Conservation (phyloP, 192 early-diverging fungal species). For the Entomortierella lignicola region DNA sequence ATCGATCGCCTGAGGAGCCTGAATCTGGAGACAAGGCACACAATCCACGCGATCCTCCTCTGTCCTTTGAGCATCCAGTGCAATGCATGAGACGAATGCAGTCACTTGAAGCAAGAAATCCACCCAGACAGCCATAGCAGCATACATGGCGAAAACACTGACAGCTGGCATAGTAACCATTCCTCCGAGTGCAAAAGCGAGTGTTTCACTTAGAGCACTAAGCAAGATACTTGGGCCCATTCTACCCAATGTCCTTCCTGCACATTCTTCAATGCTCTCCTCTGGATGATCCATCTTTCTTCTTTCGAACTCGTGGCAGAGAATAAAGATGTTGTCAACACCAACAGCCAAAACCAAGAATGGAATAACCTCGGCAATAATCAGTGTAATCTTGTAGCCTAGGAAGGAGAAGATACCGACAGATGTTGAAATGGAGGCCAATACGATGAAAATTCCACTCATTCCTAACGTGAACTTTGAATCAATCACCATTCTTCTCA, state of each 20-base stretch:
- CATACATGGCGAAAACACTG: conserved; percentile 74
- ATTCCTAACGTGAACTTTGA: conserved; percentile 72
- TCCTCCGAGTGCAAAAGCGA: conserved; percentile 71
- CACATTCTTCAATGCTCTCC: conserved; percentile 66
- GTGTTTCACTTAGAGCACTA: conserved; percentile 68
- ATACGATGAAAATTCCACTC: conserved; percentile 69
- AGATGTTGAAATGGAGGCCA: conserved; percentile 69
- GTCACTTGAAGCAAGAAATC: conserved; percentile 76
- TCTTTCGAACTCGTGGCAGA: conserved; percentile 71
- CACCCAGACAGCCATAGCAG: conserved; percentile 71
- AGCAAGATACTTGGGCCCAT: conserved; percentile 74
- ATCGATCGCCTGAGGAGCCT: conserved; percentile 57
- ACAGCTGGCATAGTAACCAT: conserved; percentile 77
- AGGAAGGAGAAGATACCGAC: conserved; percentile 71
- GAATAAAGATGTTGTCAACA: conserved; percentile 77
- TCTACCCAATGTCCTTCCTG: conserved; percentile 65
- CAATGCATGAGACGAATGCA: conserved; percentile 68
- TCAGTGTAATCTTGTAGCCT: conserved; percentile 71
- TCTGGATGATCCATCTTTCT: conserved; percentile 55
- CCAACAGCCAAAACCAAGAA: conserved; percentile 76
- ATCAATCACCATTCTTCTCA: conserved; percentile 63
- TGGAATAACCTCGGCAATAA: conserved; percentile 77
- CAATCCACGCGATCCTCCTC: conserved; percentile 66
- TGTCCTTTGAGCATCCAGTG: conserved; percentile 66
- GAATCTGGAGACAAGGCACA: conserved; percentile 62